A percentile compares a stretch with the other conserved stretches of the same genome.
Evolutionary conservation across 164 flowering plant genomes (phyloP).

Genomic region (Berberis vulgaris): DNA sequence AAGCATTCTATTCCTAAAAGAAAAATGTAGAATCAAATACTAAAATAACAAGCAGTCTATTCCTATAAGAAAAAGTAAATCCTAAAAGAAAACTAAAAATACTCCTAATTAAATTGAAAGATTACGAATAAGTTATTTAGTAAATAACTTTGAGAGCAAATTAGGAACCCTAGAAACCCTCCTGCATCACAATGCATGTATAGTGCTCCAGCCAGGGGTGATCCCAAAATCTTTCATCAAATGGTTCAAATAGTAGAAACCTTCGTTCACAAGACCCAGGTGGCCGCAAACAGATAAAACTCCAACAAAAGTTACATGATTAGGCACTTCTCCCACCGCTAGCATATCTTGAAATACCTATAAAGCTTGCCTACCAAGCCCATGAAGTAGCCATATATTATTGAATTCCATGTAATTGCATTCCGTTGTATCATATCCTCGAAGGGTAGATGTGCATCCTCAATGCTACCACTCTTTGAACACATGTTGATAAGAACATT

Average conservation of each 20-base stretch:
- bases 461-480: slow-evolving; percentile 47
- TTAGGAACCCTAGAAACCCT: no score
- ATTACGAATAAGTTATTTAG: no score
- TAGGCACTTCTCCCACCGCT: slow-evolving; percentile 27
- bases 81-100: no score
- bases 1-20: no score
- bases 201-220: slow-evolving; percentile 54
- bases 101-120: no score
- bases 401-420: slow-evolving; percentile 52
- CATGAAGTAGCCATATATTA: slow-evolving; percentile 63
- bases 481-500: slow-evolving; percentile 69
- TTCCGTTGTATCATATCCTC: slow-evolving; percentile 30
- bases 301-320: slow-evolving; percentile 56
- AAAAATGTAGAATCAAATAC: no score
- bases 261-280: slow-evolving; percentile 43
- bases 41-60: no score
- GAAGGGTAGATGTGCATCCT: slow-evolving; percentile 39
- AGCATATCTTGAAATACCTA: slow-evolving; percentile 44
- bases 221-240: slow-evolving; percentile 37
- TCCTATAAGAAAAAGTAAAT: no score
- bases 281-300: slow-evolving; percentile 66
- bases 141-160: no score
- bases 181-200: no score
- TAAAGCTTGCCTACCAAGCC: slow-evolving; percentile 61
- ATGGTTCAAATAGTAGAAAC: slow-evolving; percentile 36